Base-by-base conservation (phyloP, 1,284 basidiomycete species). In the Meripilus lineatus region DNA sequence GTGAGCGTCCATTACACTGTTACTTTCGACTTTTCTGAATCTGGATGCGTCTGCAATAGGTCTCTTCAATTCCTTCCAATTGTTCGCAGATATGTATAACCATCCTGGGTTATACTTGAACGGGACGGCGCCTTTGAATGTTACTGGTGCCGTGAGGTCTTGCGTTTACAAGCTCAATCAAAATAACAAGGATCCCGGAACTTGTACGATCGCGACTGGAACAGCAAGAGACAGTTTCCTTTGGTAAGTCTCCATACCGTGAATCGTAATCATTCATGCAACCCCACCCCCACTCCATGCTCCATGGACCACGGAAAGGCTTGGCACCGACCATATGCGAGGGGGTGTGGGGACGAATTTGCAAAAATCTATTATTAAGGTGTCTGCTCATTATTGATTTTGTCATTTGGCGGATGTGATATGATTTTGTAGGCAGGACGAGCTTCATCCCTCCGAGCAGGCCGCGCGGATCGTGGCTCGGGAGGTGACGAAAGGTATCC, bases 361-460 rank as follows among this genome's bases (percentile, higher is more conserved):
- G n/a, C n/a, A n/a, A n/a, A n/a, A n/a, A n/a, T n/a, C n/a, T n/a
- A n/a, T n/a, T n/a, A n/a, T n/a, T n/a, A n/a, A n/a, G n/a, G n/a
- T n/a, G n/a, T n/a, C n/a, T n/a, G n/a, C 10, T n/a, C 28, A 22
- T 17, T 38, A 23, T 21, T 32, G 13, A 17, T 11, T 1, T 28
- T 14, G 18, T 35, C 26, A 20, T 22, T 7, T 6, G 18, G 10
- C 24, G 36, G 6, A 32, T 22, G 37, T 34, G 6, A 22, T 38
- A 15, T 25, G 3, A 36, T 22, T 13, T 14, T 22, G 37, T 42
- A 75, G 74, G 74, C 75, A 63, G 38, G 74, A 79, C 50, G 75
- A 77, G 49, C 59, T 79, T 13, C 76, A 79, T 54, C 74, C 74
- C 7, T 74, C 72, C 24, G 74, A 77, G 46, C 75, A 79, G 50